Evolutionary conservation across 2,329 filamentous ascomycete genomes (phyloP).

Genomic region (Colletotrichum sp.): DNA sequence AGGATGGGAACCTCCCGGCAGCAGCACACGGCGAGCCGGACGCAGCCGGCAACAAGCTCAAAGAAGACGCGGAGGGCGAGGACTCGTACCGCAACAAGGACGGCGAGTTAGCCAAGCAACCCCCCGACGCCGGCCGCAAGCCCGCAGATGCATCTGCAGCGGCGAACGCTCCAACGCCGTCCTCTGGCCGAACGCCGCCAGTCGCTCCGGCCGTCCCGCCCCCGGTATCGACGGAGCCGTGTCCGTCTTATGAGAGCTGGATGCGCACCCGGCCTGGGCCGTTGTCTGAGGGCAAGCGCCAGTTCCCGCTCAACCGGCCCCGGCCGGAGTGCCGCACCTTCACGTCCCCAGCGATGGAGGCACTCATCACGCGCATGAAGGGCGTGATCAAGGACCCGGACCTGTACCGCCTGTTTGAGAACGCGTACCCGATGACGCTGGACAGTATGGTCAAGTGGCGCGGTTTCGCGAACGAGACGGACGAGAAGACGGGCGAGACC

Average conservation of each 20-base stretch:
- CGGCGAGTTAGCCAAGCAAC: neutral
- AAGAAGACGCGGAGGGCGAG: slow-evolving; percentile 1
- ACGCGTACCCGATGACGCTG: slow-evolving; percentile 82
- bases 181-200: neutral
- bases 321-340: slow-evolving; percentile 80
- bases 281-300: slow-evolving; percentile 71
- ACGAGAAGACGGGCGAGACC: slow-evolving; percentile 25
- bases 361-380: slow-evolving; percentile 61
- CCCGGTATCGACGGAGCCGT: neutral
- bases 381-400: slow-evolving; percentile 57
- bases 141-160: neutral
- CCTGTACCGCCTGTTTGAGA: slow-evolving; percentile 80
- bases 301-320: slow-evolving; percentile 82
- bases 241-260: slow-evolving; percentile 6
- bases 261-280: slow-evolving; percentile 15
- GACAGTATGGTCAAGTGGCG: slow-evolving; percentile 86
- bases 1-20: neutral
- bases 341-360: slow-evolving; percentile 76
- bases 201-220: neutral
- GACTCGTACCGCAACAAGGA: slow-evolving; percentile 20
- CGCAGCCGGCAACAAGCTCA: neutral
- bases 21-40: slow-evolving; percentile 9
- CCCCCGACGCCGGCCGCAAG: neutral
- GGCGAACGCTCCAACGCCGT: neutral
- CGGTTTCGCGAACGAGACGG: slow-evolving; percentile 53